These are phyloP conservation scores for Saussurea involucrata DNA, from an alignment of 129 eudicot species.

Conservation along the genomic window DNA sequence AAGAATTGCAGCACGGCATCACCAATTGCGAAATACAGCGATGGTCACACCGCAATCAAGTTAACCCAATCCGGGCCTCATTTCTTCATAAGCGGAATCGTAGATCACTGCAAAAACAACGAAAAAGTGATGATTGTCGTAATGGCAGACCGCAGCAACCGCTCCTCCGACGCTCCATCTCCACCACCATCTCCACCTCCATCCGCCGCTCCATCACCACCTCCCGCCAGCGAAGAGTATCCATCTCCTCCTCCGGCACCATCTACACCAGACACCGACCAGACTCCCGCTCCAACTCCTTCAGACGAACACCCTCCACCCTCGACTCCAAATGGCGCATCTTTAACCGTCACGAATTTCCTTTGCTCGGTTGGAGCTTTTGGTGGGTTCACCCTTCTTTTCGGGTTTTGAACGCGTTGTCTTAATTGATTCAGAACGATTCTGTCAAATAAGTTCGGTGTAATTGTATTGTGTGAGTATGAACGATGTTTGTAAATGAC, in stretches of 20 bases:
- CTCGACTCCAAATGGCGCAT: slow-evolving; percentile 34
- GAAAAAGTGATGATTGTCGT: slow-evolving; percentile 31
- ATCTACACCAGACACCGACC: slow-evolving; percentile 31
- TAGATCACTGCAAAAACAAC: slow-evolving; percentile 31
- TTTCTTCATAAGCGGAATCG: slow-evolving; percentile 40
- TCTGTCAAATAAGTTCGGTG: slow-evolving; percentile 31
- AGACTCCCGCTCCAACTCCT: slow-evolving; percentile 47
- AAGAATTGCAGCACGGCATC: slow-evolving; percentile 41
- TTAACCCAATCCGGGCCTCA: slow-evolving; percentile 36
- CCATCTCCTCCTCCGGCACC: slow-evolving; percentile 39
- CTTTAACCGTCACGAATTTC: slow-evolving; percentile 22
- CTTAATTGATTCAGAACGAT: background rate
- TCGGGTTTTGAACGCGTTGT: slow-evolving; percentile 28
- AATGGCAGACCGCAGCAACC: slow-evolving; percentile 45
- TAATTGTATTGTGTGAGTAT: slow-evolving; percentile 8
- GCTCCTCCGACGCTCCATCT: slow-evolving; percentile 24
- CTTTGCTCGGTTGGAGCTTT: slow-evolving; percentile 40
- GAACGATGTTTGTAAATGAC: slow-evolving; percentile 12
- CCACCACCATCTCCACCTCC: slow-evolving; percentile 37
- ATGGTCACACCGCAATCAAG: slow-evolving; percentile 32
- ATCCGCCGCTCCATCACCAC: slow-evolving; percentile 32
- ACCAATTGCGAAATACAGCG: slow-evolving; percentile 29
- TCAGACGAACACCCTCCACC: slow-evolving; percentile 11
- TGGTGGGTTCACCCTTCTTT: slow-evolving; percentile 39
- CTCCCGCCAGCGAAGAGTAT: slow-evolving; percentile 30